These are phyloP conservation scores for Prunus dulcis DNA, from an alignment of 306 rosid genomes.

Conservation along the genomic window DNA sequence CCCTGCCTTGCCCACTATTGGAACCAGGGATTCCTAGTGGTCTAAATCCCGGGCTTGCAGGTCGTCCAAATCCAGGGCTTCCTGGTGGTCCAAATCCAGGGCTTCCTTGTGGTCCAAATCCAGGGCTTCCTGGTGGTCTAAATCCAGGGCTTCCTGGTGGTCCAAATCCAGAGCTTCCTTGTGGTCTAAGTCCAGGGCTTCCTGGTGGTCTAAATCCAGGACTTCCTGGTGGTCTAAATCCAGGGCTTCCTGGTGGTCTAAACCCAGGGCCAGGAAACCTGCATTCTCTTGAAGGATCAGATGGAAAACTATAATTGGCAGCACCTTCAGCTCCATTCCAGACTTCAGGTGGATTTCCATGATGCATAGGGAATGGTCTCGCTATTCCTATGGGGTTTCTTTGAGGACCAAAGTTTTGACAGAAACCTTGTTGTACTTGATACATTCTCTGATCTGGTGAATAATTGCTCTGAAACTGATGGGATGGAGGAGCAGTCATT, in stretches of 20 bases:
- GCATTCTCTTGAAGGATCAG: slow-evolving; percentile 31
- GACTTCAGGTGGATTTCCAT: slow-evolving; percentile 24
- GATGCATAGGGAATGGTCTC: slow-evolving; percentile 27
- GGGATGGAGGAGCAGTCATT: slow-evolving; percentile 37
- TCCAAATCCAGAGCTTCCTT: neutral
- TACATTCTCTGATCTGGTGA: slow-evolving; percentile 28
- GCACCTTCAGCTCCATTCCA: slow-evolving; percentile 52
- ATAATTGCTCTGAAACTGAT: slow-evolving; percentile 36
- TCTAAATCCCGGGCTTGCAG: neutral
- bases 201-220: neutral
- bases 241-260: slow-evolving; percentile 27
- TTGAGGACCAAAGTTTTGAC: slow-evolving; percentile 23
- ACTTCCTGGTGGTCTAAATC: slow-evolving; percentile 38
- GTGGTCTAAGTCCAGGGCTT: neutral
- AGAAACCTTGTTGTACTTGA: slow-evolving; percentile 34
- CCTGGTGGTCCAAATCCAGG: neutral
- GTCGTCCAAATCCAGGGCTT: neutral
- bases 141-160: neutral
- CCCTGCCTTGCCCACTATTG: slow-evolving; percentile 37
- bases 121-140: neutral
- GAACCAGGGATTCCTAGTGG: slow-evolving; percentile 26
- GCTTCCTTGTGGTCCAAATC: slow-evolving; percentile 31
- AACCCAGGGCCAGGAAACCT: slow-evolving; percentile 41
- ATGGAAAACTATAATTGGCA: slow-evolving; percentile 27
- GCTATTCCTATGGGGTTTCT: slow-evolving; percentile 29